phyloP scores from a whole-genome alignment of 2,329 filamentous ascomycete genomes.

The Aspergillus vadensis region DNA sequence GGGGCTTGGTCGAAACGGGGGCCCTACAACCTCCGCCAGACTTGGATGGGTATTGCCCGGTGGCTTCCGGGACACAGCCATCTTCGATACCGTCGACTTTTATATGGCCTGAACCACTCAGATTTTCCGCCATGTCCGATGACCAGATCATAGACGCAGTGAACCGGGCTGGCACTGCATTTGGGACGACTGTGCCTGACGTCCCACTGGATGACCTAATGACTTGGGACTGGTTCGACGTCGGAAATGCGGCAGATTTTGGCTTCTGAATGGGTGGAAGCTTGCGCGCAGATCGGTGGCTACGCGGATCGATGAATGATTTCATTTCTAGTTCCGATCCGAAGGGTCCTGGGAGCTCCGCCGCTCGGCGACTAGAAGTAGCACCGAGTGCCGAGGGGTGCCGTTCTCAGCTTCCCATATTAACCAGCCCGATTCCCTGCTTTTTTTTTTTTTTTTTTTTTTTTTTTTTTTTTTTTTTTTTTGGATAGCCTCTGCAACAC shows the following conservation, averaged over 20 bases:
- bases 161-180: slow-evolving; percentile 62
- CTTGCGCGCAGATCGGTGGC: background rate
- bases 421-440: slow-evolving; percentile 7
- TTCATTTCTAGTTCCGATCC: background rate
- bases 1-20: slow-evolving; percentile 16
- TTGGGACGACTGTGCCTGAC: slow-evolving; percentile 58
- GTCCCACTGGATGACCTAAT: slow-evolving; percentile 62
- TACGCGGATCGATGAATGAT: background rate
- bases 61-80: slow-evolving; percentile 27
- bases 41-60: slow-evolving; percentile 21
- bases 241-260: slow-evolving; percentile 33
- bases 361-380: slow-evolving; percentile 33
- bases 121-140: slow-evolving; percentile 70
- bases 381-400: slow-evolving; percentile 25
- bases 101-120: slow-evolving; percentile 56
- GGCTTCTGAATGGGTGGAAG: slow-evolving; percentile 21
- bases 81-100: slow-evolving; percentile 30
- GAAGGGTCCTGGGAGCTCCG: slow-evolving; percentile 7
- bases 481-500: background rate
- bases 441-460: too few relatives aligned
- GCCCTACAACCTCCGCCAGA: slow-evolving; percentile 16
- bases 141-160: slow-evolving; percentile 68
- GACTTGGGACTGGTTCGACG: slow-evolving; percentile 60
- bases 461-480: too few relatives aligned
- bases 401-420: slow-evolving; percentile 20